Evolutionary conservation across 208 protist species (phyloP).

Genomic region (Porcisia hertigi): DNA sequence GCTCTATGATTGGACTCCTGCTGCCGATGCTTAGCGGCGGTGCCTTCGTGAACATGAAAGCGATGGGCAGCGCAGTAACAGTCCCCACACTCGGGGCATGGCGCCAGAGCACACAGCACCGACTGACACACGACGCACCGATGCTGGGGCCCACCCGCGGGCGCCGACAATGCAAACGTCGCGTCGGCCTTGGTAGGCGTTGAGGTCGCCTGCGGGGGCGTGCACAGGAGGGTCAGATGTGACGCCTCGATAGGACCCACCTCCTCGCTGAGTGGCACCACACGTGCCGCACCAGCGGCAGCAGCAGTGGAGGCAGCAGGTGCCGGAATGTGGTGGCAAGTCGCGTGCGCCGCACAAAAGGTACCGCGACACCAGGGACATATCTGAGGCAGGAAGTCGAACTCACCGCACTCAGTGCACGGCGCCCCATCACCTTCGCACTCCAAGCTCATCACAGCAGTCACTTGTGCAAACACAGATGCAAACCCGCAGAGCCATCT

Average conservation of each 20-base stretch:
- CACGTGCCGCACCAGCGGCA: not conserved
- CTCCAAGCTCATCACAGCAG: conserved; percentile 58
- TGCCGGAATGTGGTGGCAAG: conserved; percentile 38
- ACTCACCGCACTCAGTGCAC: conserved; percentile 68
- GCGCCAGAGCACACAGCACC: conserved; percentile 39
- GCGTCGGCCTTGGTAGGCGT: not conserved
- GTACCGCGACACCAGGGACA: conserved; percentile 53
- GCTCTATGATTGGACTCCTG: not conserved
- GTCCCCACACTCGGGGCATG: conserved; percentile 44
- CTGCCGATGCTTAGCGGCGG: not conserved
- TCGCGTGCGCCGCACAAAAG: conserved; percentile 64
- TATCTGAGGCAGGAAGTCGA: conserved; percentile 69
- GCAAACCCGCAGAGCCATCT: not conserved
- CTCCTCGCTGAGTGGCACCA: not conserved
- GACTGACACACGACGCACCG: conserved; percentile 40
- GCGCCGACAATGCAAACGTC: not conserved
- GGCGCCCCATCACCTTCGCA: conserved; percentile 49
- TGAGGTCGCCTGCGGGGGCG: not conserved
- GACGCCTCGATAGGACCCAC: conserved; percentile 1
- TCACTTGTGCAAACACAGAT: not conserved
- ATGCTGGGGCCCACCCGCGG: not conserved
- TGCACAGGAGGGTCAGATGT: conserved; percentile 7
- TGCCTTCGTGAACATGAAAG: conserved; percentile 59
- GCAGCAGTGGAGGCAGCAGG: not conserved
- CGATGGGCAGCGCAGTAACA: conserved; percentile 61